Evolutionary conservation across 345 rosid genomes (phyloP), one percentile per base, ranked within the genome.

Genomic region (Corymbia maculata): DNA sequence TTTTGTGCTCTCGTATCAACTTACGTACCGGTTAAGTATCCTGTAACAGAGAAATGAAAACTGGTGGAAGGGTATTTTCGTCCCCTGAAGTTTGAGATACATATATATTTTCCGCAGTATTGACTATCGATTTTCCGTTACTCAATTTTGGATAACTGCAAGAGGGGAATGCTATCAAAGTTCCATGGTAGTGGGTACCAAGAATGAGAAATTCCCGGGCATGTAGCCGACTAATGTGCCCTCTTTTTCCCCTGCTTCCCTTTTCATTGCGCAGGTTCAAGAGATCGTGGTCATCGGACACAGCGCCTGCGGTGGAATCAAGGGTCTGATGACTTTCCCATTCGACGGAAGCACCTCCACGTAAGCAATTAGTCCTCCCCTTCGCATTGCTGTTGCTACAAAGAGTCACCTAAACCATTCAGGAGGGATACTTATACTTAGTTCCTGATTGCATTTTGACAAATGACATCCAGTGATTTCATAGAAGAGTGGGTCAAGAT

Each of bases 401-500:
- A 75, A 36, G 26, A 70, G 47, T 75, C 82, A 19, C 82, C 49
- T 75, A 75, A 22, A 36, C 45, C 49, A 9, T 36, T 75, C 47
- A 36, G 13, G 49, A 36, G 82, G 82, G 82, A 70, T 36, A 15
- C 26, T 11, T 7, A 70, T 36, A 70, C 82, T 75, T 9, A 5
- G 47, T 36, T 75, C 47, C 49, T 75, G 82, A 61, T 26, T 57
- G 64, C 36, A 30, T 51, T 50, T 66, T 32, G 53, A n/a, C 70
- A 45, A 86, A 59, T 79, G 24, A 16, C 12, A 8, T 90, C 91
- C 95, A 97, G 99, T 86, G 99, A 97, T 86, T 97, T 97, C 94
- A 97, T 97, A 16, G 99, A 97, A 92, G 99, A 97, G 47, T 97
- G 99, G 99, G 99, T 96, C 49, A 95, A 95, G 89, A 90, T 96